Evolutionary conservation across 2,329 filamentous ascomycete genomes (phyloP), one percentile per base, ranked within the genome.

Genomic region (Phialocephala sp.): DNA sequence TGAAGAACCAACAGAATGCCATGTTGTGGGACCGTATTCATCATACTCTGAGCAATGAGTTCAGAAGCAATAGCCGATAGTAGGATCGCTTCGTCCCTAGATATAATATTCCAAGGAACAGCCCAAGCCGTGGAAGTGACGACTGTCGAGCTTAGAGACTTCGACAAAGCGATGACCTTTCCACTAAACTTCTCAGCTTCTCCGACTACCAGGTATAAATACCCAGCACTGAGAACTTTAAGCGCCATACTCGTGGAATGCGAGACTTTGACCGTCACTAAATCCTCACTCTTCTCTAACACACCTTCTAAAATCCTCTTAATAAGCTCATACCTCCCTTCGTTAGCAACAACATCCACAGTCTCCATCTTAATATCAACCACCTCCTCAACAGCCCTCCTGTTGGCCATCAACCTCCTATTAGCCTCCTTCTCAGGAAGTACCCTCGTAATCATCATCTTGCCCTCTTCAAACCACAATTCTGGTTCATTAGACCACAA

Each of bases 401-500:
- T 52, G 3, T 45, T 39, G 27, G 68, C 57, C 63, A 72, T 72
- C 2, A 68, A 61, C 15, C 62, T 59, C 43, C 61, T 59, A 24
- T 72, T 69, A 11, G 27, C 14, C 0, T 15, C 54, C 32, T 41
- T 32, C 41, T 59, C 35, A 15, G 52, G 47, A 5, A 45, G 20
- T 3, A 71, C 18, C n/a, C 71, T 66, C 18, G 69, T 61, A 8
- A 71, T 50, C 18, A 62, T 22, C 20, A 60, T 39, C 15, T 36
- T 57, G 9, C 66, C 69, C 14, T 65, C 59, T n/a, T 66, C 50
- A 27, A 69, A 8, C 11, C 52, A 27, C 0, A 71, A 11, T 35
- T 74, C 72, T 1, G 62, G 62, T 63, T 74, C 72, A 8, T 27
- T 24, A 8, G 67, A 58, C 66, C 65, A 74, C 4, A 70, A 32